Evolutionary conservation across 176 grass and related monocot genomes (phyloP), one percentile per base, ranked within the genome.

Genomic region (Thalia dealbata): DNA sequence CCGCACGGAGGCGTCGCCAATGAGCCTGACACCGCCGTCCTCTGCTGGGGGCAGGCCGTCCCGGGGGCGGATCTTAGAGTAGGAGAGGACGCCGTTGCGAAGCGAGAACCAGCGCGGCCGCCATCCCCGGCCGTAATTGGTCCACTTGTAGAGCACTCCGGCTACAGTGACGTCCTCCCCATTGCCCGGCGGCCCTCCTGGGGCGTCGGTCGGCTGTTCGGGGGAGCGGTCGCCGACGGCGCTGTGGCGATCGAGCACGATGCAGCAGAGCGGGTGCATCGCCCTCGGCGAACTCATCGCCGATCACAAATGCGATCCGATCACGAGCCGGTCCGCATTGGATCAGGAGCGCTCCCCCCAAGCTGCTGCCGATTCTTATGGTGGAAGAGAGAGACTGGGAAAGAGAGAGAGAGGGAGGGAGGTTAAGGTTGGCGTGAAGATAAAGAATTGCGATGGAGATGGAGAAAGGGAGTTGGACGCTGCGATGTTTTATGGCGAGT

Each of bases 101-200:
- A 91, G 85, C 43, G 82, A 88, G 85, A 91, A 91, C 89, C 89
- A 91, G 30, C 82, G 82, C 78, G 84, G 83, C 61, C 85, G 80
- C 89, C 89, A 91, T 28, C 89, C 89, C 7, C 85, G 85, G 7
- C 89, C 89, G 85, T 91, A 91, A 82, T 91, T 91, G 79, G 89
- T 91, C 89, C 89, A 91, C 82, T 91, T 91, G 74, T 91, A 83
- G 18, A 91, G 80, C 30, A 85, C 76, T 10, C 89, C 89, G 1
- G 81, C 89, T 38, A 91, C 85, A 32, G 62, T 68, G 48, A 81
- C 89, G 21, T 73, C 75, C 45, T 73, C 35, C 1, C 52, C 81
- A 27, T 60, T 26, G 5, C 29, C 78, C 70, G 61, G 24, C 50
- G 67, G 19, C 75, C 18, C 71, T 35, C 16, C 21, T 9, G 83